Evolutionary conservation across 1,139 yeast species (phyloP), one percentile per base, ranked within the genome.

Genomic region (Pichia sp.): DNA sequence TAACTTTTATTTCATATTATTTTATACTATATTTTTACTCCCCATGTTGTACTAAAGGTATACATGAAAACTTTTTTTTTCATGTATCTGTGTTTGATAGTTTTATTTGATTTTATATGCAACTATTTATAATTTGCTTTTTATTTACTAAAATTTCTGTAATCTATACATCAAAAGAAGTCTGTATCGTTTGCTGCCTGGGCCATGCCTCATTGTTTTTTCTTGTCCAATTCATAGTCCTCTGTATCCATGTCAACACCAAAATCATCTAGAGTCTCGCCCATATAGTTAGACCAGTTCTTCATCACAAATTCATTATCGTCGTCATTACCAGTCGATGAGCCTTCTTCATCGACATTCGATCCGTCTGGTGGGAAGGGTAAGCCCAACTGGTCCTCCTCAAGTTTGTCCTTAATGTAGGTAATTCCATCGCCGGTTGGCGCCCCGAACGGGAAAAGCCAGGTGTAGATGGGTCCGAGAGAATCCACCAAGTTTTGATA

Each of bases 351-450:
- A 29, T 61, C 63, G 34, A 53, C 54, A 62, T 82, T 77, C 0
- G 84, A 82, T 3, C 90, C 90, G 72, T 89, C 96, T 1, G 95
- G 95, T 0, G 96, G 96, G 95, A 96, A 90, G 1, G 90, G 95
- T 57, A 85, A 71, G 4, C 80, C 77, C 53, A 85, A 67, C 61
- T 84, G 81, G 65, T 86, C 93, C 34, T 79, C 80, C 49, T 71
- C 70, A 4, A 75, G 68, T 57, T 74, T 88, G 60, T 81, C 82
- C 60, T 78, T 81, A 10, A 70, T 71, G 60, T 82, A 89, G 2
- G 60, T 67, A 61, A 74, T 64, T 32, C 80, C 97, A 58, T 75
- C 72, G 2, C 82, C 84, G 1, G 57, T 52, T 1, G 95, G 84
- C 1, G 66, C 67, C 1, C 85, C 82, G 81, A 84, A 87, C 0